Percentiles rank a stretch among this genome's conserved stretches.
Conservation (phyloP, 306 rosid species). For the Cyamopsis tetragonoloba region DNA sequence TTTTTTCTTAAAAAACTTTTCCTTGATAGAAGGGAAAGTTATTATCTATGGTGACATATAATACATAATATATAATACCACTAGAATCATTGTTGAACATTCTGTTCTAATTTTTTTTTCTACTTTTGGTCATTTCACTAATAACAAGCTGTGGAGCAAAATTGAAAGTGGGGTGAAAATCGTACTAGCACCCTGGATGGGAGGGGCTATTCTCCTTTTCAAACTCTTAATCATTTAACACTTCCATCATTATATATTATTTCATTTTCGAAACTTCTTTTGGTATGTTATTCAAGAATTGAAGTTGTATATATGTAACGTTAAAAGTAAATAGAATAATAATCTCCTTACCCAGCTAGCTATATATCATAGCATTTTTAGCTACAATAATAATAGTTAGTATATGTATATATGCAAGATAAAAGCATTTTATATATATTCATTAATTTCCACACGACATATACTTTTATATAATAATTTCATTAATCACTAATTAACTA, state of each 20-base stretch:
- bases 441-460: not conserved
- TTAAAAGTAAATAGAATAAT: constrained; percentile 9
- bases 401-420: too few relatives aligned
- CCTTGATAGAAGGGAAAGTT: not conserved
- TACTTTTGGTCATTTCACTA: not conserved
- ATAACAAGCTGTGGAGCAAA: not conserved
- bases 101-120: not conserved
- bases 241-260: constrained; percentile 29
- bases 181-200: not conserved
- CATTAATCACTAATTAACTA: too few relatives aligned
- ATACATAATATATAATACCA: not conserved
- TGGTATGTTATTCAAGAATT: not conserved
- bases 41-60: not conserved
- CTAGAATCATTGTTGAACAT: constrained; percentile 13
- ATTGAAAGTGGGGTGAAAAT: constrained; percentile 8
- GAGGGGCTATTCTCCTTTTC: constrained; percentile 16
- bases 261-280: constrained; percentile 24
- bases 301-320: not conserved
- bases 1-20: too few relatives aligned
- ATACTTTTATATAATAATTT: too few relatives aligned
- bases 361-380: not conserved
- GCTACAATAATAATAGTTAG: too few relatives aligned
- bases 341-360: not conserved
- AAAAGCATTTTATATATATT: too few relatives aligned
- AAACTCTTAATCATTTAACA: constrained; percentile 31